A percentile compares a stretch with the other conserved stretches of the same genome.
Conservation (phyloP, 345 rosid species). For the Murraya koenigii region DNA sequence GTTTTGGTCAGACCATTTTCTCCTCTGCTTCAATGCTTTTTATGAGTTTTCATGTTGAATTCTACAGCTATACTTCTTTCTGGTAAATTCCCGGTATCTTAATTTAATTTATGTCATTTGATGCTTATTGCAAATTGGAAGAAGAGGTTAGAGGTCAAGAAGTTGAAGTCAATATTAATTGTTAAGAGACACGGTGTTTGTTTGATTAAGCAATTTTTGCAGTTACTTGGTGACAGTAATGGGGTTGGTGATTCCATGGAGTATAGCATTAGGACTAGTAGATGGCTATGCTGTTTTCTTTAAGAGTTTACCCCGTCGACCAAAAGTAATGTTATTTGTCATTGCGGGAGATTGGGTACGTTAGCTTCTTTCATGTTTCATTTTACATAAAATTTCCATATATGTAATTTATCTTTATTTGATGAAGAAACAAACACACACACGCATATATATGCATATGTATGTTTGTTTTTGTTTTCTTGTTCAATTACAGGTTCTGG, state of each 20-base stretch:
- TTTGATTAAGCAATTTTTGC: slow-evolving; percentile 2
- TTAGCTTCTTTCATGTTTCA: not conserved
- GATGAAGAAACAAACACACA: not conserved
- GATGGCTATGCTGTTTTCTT: slow-evolving; percentile 55
- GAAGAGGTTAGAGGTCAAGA: not conserved
- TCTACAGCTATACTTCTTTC: slow-evolving; percentile 61
- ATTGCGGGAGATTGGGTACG: slow-evolving; percentile 62
- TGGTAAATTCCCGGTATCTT: slow-evolving; percentile 29
- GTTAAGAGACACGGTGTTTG: too few species aligned
- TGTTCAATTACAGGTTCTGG: slow-evolving; percentile 38
- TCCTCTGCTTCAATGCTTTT: slow-evolving; percentile 54
- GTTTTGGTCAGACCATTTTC: slow-evolving; percentile 54
- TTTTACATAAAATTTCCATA: not conserved
- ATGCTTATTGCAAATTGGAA: not conserved
- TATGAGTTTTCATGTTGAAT: slow-evolving; percentile 53
- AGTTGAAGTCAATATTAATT: not conserved
- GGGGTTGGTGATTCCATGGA: slow-evolving; percentile 76
- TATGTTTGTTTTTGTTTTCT: not conserved
- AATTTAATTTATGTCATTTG: not conserved
- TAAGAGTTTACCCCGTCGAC: slow-evolving; percentile 41
- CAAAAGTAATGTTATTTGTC: slow-evolving; percentile 37
- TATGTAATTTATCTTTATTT: not conserved
- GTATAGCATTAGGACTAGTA: slow-evolving; percentile 41
- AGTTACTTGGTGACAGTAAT: slow-evolving; percentile 68
- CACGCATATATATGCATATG: too few species aligned